Evolutionary conservation across 2,329 filamentous ascomycete species (phyloP), one percentile per base, ranked within the genome.

Genomic region (Lizonia empirigonia): DNA sequence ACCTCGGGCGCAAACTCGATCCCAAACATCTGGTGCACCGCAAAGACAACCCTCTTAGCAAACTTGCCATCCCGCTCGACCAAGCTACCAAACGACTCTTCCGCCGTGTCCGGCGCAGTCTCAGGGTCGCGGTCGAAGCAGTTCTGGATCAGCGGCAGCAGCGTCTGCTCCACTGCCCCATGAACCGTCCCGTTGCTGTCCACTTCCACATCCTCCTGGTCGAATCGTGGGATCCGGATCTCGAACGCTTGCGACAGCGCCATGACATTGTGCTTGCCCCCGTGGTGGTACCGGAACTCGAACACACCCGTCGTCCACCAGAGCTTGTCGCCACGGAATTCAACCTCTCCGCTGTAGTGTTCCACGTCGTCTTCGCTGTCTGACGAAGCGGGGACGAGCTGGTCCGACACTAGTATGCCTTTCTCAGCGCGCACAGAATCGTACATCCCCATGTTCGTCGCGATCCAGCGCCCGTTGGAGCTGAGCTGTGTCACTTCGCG

Each of bases 231-330:
- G 57, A 97, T 91, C 36, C 86, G 85, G 49, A 97, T 88, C 73
- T 97, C 93, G 64, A 99, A 99, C 0, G 94, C 92, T 61, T 91
- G 84, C 5, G 92, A 97, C 54, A 97, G 89, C 15, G 91, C 85
- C 89, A 99, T 94, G 67, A 96, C 92, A 60, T 89, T 90, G 75
- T 99, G 91, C 65, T 88, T 89, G 48, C 91, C 91, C 62, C 90
- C 87, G 74, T 99, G 94, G 74, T 99, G 94, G 75, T 97, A 97
- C 32, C 94, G 86, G 78, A 99, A 95, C 69, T 99, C 94, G 68
- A 96, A 99, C 3, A 95, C 89, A 46, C 94, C 94, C 55, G 93
- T 89, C 0, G 89, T 96, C 94, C 94, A 99, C 87, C 91, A 99
- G 2, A 97, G 82, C 76, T 96, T 96, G 76, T 97, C 92, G 38